Evolutionary conservation across 148 eudicot genomes (phyloP).

Genomic region (Persicaria maculosa): DNA sequence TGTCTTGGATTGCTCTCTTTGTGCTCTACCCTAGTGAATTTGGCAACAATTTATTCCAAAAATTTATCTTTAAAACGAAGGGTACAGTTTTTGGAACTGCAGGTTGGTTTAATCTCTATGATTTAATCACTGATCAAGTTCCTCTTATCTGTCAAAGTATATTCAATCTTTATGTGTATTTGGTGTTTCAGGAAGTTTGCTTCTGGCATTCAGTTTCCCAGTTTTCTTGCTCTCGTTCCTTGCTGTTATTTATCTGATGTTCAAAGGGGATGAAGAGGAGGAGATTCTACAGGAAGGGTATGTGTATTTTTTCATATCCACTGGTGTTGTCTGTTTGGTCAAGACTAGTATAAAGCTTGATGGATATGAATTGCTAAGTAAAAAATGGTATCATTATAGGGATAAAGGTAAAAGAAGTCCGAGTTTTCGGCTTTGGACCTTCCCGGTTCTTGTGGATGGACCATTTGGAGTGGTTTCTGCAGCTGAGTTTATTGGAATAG

Average conservation of each 20-base stretch:
- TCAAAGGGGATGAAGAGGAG: conserved; percentile 50
- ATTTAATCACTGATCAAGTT: neutral
- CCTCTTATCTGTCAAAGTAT: neutral
- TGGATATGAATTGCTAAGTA: neutral
- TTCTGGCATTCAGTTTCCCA: conserved; percentile 55
- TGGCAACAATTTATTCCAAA: conserved; percentile 11
- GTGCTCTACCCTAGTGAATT: conserved; percentile 46
- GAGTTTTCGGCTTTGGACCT: conserved; percentile 68
- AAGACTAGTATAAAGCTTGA: neutral
- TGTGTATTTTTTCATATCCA: conserved; percentile 12
- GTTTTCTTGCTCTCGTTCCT: conserved; percentile 62
- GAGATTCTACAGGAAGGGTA: conserved; percentile 33
- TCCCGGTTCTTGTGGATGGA: conserved; percentile 76
- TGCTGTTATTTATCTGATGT: conserved; percentile 36
- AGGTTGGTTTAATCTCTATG: conserved; percentile 26
- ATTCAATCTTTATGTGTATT: neutral
- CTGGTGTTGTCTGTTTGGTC: neutral
- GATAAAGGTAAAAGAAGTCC: conserved; percentile 37
- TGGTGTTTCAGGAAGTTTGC: conserved; percentile 50
- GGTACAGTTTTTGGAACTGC: conserved; percentile 36
- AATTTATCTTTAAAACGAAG: conserved; percentile 20
- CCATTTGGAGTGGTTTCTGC: conserved; percentile 90
- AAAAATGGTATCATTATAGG: conserved; percentile 28
- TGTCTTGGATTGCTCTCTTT: conserved; percentile 47
- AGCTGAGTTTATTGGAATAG: conserved; percentile 68